A percentile compares a stretch with the other conserved stretches of the same genome.
These are phyloP conservation scores for Plasmopara halstedii DNA, from an alignment of 352 stramenopile genomes.

Conservation along the genomic window DNA sequence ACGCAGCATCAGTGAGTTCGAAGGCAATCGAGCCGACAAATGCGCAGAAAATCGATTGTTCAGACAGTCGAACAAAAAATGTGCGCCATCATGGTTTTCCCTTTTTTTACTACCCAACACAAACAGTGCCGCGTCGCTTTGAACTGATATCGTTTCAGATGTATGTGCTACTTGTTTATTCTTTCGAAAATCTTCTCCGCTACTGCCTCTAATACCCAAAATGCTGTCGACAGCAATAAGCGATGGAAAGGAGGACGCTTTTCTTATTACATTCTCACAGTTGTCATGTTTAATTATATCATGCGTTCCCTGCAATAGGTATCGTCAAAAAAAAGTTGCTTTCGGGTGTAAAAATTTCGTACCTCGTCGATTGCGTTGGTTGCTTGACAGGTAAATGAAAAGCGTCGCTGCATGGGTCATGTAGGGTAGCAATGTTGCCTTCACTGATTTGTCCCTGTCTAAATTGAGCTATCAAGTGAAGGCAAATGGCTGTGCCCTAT, in stretches of 20 bases:
- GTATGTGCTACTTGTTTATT: neutral
- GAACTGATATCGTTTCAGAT: neutral
- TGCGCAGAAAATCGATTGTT: constrained; percentile 11
- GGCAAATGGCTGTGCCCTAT: neutral
- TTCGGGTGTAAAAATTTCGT: no score
- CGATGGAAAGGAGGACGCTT: neutral
- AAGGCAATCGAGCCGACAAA: constrained; percentile 11
- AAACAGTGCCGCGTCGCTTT: constrained; percentile 7
- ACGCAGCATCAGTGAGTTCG: constrained; percentile 17
- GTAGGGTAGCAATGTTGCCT: constrained; percentile 12
- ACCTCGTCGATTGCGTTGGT: constrained; percentile 23
- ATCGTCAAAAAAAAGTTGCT: no score
- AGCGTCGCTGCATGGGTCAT: constrained; percentile 18
- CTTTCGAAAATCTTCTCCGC: neutral
- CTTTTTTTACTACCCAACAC: constrained; percentile 15
- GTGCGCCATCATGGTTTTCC: constrained; percentile 22
- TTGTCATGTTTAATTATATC: neutral
- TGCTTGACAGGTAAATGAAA: constrained; percentile 21
- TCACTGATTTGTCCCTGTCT: constrained; percentile 4
- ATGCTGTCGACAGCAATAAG: neutral
- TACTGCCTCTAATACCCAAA: neutral
- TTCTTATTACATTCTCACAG: neutral
- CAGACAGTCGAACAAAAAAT: constrained; percentile 15
- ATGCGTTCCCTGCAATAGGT: neutral
- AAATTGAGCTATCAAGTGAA: constrained; percentile 3